These are phyloP conservation scores for Boletus sp. DNA, from an alignment of 1,284 basidiomycete species.

Conservation along the genomic window DNA sequence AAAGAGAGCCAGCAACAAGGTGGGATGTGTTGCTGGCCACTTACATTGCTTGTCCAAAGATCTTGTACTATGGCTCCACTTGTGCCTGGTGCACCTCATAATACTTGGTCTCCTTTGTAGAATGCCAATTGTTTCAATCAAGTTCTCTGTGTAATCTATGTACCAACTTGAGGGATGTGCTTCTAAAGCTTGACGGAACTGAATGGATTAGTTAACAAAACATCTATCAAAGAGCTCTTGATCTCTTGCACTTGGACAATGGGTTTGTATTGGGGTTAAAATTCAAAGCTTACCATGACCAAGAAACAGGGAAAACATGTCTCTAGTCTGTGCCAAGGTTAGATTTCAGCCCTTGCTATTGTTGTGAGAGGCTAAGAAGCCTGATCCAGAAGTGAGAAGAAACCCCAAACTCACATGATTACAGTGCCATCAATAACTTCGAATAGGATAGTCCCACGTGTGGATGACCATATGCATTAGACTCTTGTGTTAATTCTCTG, in stretches of 20 bases:
- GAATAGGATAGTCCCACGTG: conserved; percentile 40
- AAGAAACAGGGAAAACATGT: conserved; percentile 58
- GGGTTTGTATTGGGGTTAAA: conserved; percentile 51
- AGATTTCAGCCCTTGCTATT: neutral
- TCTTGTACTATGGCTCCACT: neutral
- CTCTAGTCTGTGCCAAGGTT: conserved; percentile 47
- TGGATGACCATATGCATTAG: conserved; percentile 44
- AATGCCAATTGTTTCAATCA: too few species aligned
- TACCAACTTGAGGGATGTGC: conserved; percentile 37
- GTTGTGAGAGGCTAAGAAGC: conserved; percentile 44
- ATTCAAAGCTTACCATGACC: conserved; percentile 56
- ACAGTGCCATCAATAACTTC: conserved; percentile 21
- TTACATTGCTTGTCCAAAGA: neutral
- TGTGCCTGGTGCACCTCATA: too few species aligned
- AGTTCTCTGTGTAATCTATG: too few species aligned
- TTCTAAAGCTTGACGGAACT: neutral
- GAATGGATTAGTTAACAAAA: neutral
- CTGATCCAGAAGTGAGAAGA: conserved; percentile 52
- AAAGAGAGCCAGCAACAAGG: neutral
- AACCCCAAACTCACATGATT: conserved; percentile 37
- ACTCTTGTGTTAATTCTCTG: too few species aligned
- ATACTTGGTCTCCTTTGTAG: too few species aligned
- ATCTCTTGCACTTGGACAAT: conserved; percentile 46
- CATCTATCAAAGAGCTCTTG: conserved; percentile 45
- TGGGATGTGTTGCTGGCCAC: neutral